A percentile compares a stretch with the other conserved stretches of the same genome.
Evolutionary conservation across 306 rosid species (phyloP).

Genomic region (Sicyos baderoa): DNA sequence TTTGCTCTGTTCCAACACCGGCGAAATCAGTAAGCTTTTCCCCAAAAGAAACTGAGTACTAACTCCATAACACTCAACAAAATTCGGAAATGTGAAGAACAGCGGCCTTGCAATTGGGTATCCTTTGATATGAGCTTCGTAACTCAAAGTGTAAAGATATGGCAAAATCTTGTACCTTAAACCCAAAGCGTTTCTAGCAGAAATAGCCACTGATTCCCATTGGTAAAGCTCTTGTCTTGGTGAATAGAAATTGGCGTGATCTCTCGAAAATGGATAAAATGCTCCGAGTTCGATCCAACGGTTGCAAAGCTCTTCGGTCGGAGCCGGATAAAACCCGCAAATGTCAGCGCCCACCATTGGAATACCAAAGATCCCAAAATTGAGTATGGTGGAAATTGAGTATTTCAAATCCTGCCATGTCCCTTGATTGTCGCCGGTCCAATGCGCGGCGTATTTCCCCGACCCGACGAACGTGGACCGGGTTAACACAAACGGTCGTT

Average conservation of each 20-base stretch:
- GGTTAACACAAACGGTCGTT: conserved; percentile 67
- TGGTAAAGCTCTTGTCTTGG: conserved; percentile 95
- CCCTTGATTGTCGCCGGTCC: conserved; percentile 92
- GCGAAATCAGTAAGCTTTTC: conserved; percentile 67
- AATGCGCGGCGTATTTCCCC: conserved; percentile 79
- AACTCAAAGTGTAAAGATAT: conserved; percentile 70
- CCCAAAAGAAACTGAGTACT: conserved; percentile 86
- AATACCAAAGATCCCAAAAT: conserved; percentile 86
- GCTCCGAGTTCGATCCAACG: conserved; percentile 97
- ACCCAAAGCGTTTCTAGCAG: conserved; percentile 80
- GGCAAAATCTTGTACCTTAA: conserved; percentile 77
- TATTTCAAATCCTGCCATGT: conserved; percentile 74
- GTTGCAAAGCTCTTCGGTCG: conserved; percentile 91
- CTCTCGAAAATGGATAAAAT: conserved; percentile 91
- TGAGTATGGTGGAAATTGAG: conserved; percentile 82
- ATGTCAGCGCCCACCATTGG: conserved; percentile 97
- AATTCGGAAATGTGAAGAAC: conserved; percentile 78
- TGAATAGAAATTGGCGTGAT: conserved; percentile 79
- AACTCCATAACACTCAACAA: conserved; percentile 43
- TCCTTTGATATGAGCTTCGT: conserved; percentile 71
- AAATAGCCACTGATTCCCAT: conserved; percentile 77
- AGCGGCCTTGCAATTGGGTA: conserved; percentile 91
- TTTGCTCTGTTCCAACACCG: conserved; percentile 68
- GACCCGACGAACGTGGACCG: conserved; percentile 89
- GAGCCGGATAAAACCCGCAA: conserved; percentile 81